Evolutionary conservation across 2,329 filamentous ascomycete species (phyloP), one percentile per base, ranked within the genome.

Genomic region (Xylariaceae sp.): DNA sequence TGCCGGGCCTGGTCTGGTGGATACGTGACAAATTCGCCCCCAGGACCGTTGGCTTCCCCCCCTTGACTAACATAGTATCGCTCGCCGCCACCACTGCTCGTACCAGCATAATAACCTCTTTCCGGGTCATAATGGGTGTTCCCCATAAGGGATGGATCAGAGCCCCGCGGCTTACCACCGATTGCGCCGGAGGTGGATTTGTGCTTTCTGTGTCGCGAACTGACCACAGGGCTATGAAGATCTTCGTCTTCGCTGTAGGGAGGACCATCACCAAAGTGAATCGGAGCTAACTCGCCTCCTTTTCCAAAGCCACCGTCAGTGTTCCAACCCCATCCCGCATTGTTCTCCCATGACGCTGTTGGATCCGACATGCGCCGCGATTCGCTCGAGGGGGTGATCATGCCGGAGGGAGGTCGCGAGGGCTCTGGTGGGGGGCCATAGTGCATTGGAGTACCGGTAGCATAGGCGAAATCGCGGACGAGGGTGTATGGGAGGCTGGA

Each of bases 191-290:
- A 75, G 1, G 79, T 76, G 3, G 85, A 88, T 65, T 88, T 94
- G 68, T 91, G 85, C 67, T 93, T 95, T 61, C 86, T 85, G 65
- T 95, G 90, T 47, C 87, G 78, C 32, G 86, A 86, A 54, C 86
- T 88, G 12, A 91, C 88, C 16, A 95, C 88, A 0, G 91, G 91
- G 62, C 90, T 95, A 61, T 93, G 88, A 35, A 96, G 76, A 66
- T 97, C 93, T 58, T 97, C 90, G 60, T 97, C 91, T 68, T 96
- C 91, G 66, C 89, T 95, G 71, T 90, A 97, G 2, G 91, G 92
- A 19, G 91, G 91, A 0, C 91, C 91, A 62, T 93, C 89, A 4
- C 82, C 87, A 58, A 93, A 92, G 39, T 88, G 81, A 62, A 93
- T 90, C 17, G 87, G 86, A 8, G 88, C 85, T 14, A 94, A 74